Base-by-base conservation (phyloP, 345 rosid genomes). In the Citrus maxima region DNA sequence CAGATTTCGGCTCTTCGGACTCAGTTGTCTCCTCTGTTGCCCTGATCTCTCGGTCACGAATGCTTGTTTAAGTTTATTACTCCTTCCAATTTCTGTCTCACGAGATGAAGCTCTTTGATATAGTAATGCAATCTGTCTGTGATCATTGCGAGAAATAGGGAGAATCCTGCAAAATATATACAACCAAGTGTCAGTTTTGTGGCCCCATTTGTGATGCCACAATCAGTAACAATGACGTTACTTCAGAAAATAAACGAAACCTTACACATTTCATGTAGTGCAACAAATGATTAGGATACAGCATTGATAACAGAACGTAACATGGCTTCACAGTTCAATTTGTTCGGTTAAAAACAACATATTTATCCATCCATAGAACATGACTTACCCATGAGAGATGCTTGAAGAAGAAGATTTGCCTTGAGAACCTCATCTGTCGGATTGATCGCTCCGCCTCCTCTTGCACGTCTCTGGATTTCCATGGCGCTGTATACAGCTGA, bases 371-470 rank as follows among this genome's bases (percentile, higher is more conserved):
- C 22, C 46, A 14, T 16, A 40, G 69, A 18, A 21, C 10, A 65
- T 54, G 16, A 77, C 21, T 76, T 86, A 88, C 90, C 90, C 87
- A 88, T 77, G 16, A 90, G 85, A 75, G 92, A 81, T 2, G 90
- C 87, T 56, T 89, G 87, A 60, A 87, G 65, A 12, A 86, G 78
- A 30, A 80, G 84, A 70, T 84, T 60, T 0, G 86, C 85, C 82
- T 78, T 19, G 21, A 91, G 85, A 78, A 89, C 86, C 55, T 85
- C 87, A 42, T 88, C 91, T 0, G 89, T 84, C 2, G 92, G 82
- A 77, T 83, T 88, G 38, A 84, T 24, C 37, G 67, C 37, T n/a
- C 88, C 83, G 2, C 77, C 76, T 8, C 84, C 89, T 21, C 32
- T n/a, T 8, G 79, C 30, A 4, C 88, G 87, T 64, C 69, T 81